Base-by-base conservation (phyloP, 495 filamentous ascomycete species). In the Jackrogersella minutella region DNA sequence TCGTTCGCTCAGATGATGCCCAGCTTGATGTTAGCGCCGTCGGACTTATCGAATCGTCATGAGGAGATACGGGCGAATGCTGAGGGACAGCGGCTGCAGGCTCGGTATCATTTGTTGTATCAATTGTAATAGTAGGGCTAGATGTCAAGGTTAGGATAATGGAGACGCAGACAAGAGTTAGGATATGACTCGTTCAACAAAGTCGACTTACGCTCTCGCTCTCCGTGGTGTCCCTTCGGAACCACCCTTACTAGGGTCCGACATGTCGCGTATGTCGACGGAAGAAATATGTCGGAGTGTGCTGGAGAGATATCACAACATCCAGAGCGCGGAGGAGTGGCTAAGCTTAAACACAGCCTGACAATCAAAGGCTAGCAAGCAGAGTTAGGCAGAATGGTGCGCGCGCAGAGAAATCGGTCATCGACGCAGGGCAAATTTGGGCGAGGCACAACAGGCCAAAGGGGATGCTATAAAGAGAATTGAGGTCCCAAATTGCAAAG, bases 1-100 rank as follows among this genome's bases (percentile, higher is more conserved):
- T 72, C 62, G 57, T 73, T 58, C 68, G 74, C 44, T 81, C 78
- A 9, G 88, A 85, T 40, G 79, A 85, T 40, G 79, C 71, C 69
- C 78, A 80, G 61, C 73, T 81, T 44, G 73, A 77, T 2, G 81
- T 58, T 11, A 83, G 68, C 2, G 81, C 73, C 13, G 84, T 79
- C 31, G 78, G 76, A 62, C 80, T 80, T 53, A 80, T 77, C 16
- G 77, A 76, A 11, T 81, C 80, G 21, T 81, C 75, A 10, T 72
- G 78, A 13, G 79, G 72, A 14, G 81, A 82, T 8, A 79, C 72
- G 14, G 83, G 83, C 13, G 80, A 78, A 44, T 78, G 76, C 24
- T 52, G 70, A 2, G 77, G 73, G 5, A 68, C 79, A 69, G 57
- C 69, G 56, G 19, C 74, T 64, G 55, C 66, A 69, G 74, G 68